Percentiles rank a stretch among this genome's conserved stretches.
These are phyloP conservation scores for Penicillium dipodomyicola DNA, from an alignment of 495 filamentous ascomycete genomes.

Conservation along the genomic window DNA sequence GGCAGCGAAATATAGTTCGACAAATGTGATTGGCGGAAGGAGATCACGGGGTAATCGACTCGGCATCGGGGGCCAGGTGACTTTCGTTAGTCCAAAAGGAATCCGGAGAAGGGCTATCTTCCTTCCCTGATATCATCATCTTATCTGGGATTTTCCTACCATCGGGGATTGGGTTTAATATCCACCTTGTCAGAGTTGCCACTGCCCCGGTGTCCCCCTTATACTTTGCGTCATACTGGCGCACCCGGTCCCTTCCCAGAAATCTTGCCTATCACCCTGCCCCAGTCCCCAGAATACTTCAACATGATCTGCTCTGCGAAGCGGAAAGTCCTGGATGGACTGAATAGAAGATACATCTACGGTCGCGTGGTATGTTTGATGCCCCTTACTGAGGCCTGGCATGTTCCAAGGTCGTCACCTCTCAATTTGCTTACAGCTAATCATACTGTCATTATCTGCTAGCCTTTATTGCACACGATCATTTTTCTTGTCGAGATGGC, in stretches of 20 bases:
- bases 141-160: not conserved
- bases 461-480: conserved; percentile 86
- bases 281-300: conserved; percentile 14
- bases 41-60: conserved; percentile 9
- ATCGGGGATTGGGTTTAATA: not conserved
- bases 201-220: conserved; percentile 2
- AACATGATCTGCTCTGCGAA: conserved; percentile 50
- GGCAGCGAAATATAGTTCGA: not conserved
- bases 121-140: not conserved
- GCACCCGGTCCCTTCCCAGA: conserved; percentile 25
- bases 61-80: conserved; percentile 9
- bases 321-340: conserved; percentile 60
- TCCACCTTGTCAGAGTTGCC: not conserved
- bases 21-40: conserved; percentile 6
- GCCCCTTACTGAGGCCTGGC: not conserved
- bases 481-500: conserved; percentile 88
- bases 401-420: not conserved
- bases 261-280: conserved; percentile 23
- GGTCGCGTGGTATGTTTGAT: conserved; percentile 65
- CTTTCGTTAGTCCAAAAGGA: conserved; percentile 12
- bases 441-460: conserved; percentile 11
- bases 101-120: not conserved
- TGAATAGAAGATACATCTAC: conserved; percentile 78
- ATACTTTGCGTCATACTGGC: conserved; percentile 46
- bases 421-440: conserved; percentile 13